Evolutionary conservation across 441 rosid species (phyloP), one percentile per base, ranked within the genome.

Genomic region (Biscutella laevigata): DNA sequence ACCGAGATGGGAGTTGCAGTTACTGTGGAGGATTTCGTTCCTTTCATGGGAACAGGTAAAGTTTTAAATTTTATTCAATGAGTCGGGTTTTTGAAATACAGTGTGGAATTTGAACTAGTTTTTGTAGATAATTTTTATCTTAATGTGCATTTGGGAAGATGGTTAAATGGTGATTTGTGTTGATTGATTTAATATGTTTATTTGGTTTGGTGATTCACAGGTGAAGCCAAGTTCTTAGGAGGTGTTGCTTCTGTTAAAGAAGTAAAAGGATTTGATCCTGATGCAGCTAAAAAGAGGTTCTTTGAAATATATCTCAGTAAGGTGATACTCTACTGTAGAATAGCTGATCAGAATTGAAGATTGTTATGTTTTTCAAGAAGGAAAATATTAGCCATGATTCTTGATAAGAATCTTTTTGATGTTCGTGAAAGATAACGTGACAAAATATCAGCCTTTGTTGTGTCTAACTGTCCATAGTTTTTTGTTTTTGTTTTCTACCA

Each of bases 191-290:
- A 10, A 35, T 25, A 19, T 16, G 6, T 36, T 17, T 19, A 1
- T 4, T 47, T 13, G 38, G n/a, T 49, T 57, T 65, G 29, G 24
- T 0, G 0, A 64, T 50, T 64, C 6, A 38, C 40, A 92, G 98
- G 96, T 14, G 99, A 86, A 79, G 96, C 92, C 12, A 84, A 77
- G 60, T 84, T 88, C 71, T 72, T 92, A 61, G 90, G 95, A 60
- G 95, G 99, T 9, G 95, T 88, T 55, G 98, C 96, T 66, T 66
- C 83, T 16, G 77, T 74, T 12, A 92, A 92, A 73, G 94, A 83
- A 54, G 82, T 92, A 3, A 10, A 73, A 67, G 88, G 70, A 2
- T 92, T 86, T 51, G 66, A 78, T 69, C 49, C 91, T 0, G 81
- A 82, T 40, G 81, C 62, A 7, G 90, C 88, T 16, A 88, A 92